These are phyloP conservation scores for Globisporangium lucens DNA, from an alignment of 352 stramenopile species.

Conservation along the genomic window DNA sequence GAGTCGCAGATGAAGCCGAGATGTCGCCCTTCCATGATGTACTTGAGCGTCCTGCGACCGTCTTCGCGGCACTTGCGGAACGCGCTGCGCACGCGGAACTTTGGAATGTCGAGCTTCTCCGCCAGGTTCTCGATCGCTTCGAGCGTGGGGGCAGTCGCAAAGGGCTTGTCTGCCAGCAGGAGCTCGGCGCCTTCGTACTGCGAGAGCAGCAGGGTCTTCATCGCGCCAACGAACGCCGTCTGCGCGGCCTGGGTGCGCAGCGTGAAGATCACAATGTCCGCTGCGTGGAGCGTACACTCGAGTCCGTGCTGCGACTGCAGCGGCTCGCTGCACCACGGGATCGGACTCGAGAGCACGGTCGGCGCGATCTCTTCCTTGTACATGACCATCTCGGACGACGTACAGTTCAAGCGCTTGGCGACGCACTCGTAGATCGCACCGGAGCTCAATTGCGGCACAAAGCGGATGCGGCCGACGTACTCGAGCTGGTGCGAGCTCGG, in stretches of 20 bases:
- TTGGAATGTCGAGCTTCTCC: constrained; percentile 72
- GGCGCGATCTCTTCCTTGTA: constrained; percentile 79
- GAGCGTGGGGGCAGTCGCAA: constrained; percentile 35
- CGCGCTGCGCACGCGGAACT: constrained; percentile 75
- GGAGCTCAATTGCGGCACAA: constrained; percentile 31
- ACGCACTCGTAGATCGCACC: constrained; percentile 45
- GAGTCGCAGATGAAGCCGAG: constrained; percentile 83
- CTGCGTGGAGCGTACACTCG: constrained; percentile 28
- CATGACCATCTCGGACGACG: constrained; percentile 47
- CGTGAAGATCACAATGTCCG: constrained; percentile 69
- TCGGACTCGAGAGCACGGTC: constrained; percentile 42
- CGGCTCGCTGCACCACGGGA: constrained; percentile 30
- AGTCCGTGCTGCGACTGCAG: constrained; percentile 15
- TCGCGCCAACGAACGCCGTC: constrained; percentile 20
- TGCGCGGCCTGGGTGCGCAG: constrained; percentile 20
- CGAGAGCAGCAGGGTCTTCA: constrained; percentile 33
- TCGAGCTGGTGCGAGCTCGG: constrained; percentile 32
- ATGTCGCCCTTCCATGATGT: constrained; percentile 82
- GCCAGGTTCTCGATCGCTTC: constrained; percentile 57
- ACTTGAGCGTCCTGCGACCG: constrained; percentile 52
- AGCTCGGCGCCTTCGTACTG: constrained; percentile 40
- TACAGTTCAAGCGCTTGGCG: constrained; percentile 36
- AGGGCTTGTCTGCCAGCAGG: constrained; percentile 24
- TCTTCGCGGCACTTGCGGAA: constrained; percentile 81
- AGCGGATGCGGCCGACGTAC: constrained; percentile 41